phyloP scores from a whole-genome alignment of 306 rosid species.

The Ormosia emarginata region DNA sequence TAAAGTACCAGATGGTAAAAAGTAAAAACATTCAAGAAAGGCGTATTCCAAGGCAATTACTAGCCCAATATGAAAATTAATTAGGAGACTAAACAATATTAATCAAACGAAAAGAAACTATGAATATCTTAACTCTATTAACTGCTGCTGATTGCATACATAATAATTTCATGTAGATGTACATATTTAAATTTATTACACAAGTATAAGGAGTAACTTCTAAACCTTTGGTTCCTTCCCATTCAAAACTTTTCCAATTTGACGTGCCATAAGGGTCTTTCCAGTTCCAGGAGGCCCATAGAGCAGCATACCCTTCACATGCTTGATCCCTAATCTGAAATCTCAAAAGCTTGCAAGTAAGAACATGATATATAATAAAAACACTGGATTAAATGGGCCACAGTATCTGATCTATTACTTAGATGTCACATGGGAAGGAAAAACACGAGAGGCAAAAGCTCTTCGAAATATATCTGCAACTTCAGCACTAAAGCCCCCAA shows the following conservation, averaged over 20 bases:
- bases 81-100: conserved; percentile 10
- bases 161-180: conserved; percentile 6
- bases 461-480: conserved; percentile 97
- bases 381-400: conserved; percentile 4
- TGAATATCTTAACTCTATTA: neutral
- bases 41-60: neutral
- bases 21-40: neutral
- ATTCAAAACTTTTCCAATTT: conserved; percentile 93
- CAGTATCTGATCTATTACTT: conserved; percentile 55
- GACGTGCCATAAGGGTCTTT: conserved; percentile 98
- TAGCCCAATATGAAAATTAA: neutral
- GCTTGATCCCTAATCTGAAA: conserved; percentile 93
- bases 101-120: neutral
- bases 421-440: conserved; percentile 90
- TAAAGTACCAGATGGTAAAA: neutral
- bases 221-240: conserved; percentile 98
- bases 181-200: conserved; percentile 6
- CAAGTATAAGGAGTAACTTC: conserved; percentile 16
- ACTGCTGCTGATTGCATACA: conserved; percentile 1
- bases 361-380: conserved; percentile 21
- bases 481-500: conserved; percentile 92
- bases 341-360: conserved; percentile 37
- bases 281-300: conserved; percentile 99
- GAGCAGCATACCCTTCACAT: conserved; percentile 96
- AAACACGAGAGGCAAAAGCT: conserved; percentile 99